Evolutionary conservation across 345 rosid genomes (phyloP).

Genomic region (Tarenaya hassleriana): DNA sequence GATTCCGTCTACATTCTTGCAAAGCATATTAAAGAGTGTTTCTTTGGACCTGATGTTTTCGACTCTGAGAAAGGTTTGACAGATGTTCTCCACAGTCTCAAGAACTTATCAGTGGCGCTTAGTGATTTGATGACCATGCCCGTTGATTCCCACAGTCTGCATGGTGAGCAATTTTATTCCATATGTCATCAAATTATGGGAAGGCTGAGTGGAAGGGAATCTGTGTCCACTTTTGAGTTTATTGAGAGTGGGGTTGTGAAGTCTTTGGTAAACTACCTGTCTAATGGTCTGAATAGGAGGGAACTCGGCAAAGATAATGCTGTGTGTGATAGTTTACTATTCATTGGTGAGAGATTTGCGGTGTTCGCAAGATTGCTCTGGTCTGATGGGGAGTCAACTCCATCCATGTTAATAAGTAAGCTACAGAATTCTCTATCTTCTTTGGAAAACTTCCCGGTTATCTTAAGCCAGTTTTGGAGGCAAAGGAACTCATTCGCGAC

Average conservation of each 20-base stretch:
- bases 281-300: conserved; percentile 49
- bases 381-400: conserved; percentile 45
- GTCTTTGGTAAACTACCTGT: conserved; percentile 57
- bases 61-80: conserved; percentile 65
- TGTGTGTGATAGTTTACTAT: conserved; percentile 21
- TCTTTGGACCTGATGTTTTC: conserved; percentile 51
- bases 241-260: conserved; percentile 83
- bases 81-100: conserved; percentile 74
- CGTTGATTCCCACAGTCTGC: conserved; percentile 25
- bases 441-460: conserved; percentile 71
- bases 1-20: conserved; percentile 64
- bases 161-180: conserved; percentile 45
- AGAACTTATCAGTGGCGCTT: conserved; percentile 50
- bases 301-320: conserved; percentile 30
- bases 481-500: conserved; percentile 53
- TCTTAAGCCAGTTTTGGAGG: conserved; percentile 48
- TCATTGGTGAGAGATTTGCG: conserved; percentile 62
- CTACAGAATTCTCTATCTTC: conserved; percentile 75
- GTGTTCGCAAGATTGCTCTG: conserved; percentile 52
- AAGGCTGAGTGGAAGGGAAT: conserved; percentile 68
- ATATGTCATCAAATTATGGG: conserved; percentile 48
- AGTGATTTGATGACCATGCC: conserved; percentile 39
- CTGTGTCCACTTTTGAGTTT: conserved; percentile 87
- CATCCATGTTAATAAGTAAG: conserved; percentile 51
- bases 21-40: conserved; percentile 48